Conservation (phyloP, 2,329 filamentous ascomycete genomes). For the Ilyonectria mors-panacis region DNA sequence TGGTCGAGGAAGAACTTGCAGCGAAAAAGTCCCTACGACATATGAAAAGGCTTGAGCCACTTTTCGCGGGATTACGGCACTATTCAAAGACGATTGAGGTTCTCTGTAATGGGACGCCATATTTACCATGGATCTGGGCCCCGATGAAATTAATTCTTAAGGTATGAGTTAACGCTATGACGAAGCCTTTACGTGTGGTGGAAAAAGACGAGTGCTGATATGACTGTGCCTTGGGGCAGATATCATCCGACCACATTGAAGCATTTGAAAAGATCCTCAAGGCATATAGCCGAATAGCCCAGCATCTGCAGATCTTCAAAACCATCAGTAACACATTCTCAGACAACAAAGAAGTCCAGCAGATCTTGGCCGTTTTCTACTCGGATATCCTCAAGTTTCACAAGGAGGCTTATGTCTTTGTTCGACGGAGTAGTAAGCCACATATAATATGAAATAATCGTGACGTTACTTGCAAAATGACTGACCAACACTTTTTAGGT, state of each 20-base stretch:
- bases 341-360: constrained; percentile 54
- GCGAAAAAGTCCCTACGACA: constrained; percentile 56
- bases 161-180: not conserved
- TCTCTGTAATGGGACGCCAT: constrained; percentile 61
- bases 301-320: constrained; percentile 55
- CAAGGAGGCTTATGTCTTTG: constrained; percentile 60
- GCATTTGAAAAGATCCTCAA: constrained; percentile 59
- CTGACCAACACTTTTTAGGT: constrained; percentile 44
- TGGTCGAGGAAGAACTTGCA: constrained; percentile 57
- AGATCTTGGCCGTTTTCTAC: constrained; percentile 59
- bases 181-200: no score
- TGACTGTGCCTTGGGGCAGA: not conserved
- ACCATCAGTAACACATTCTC: constrained; percentile 50
- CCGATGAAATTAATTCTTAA: constrained; percentile 56
- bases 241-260: constrained; percentile 52
- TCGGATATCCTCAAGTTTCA: constrained; percentile 64
- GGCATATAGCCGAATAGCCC: constrained; percentile 57
- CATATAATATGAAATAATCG: no score
- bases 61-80: constrained; percentile 57
- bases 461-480: no score
- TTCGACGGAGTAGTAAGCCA: constrained; percentile 50
- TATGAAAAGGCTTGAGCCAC: constrained; percentile 57
- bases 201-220: no score
- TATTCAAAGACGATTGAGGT: constrained; percentile 59
- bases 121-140: constrained; percentile 62